Evolutionary conservation across 1,284 basidiomycete genomes (phyloP).

Genomic region (Taiwanofungus camphoratus): DNA sequence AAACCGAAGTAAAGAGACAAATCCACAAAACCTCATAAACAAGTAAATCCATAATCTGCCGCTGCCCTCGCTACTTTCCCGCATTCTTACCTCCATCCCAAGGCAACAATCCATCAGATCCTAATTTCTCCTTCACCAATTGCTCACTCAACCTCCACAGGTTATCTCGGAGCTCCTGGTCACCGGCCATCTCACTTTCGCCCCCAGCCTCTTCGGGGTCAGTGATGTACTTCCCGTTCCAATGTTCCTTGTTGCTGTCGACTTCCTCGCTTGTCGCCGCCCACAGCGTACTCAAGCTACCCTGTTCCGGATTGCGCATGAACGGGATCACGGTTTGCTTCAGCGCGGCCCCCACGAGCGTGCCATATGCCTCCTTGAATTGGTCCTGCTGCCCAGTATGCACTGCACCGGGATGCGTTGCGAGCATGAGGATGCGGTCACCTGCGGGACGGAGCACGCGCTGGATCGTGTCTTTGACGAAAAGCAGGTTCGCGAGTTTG

Average conservation of each 20-base stretch:
- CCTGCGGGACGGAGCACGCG: constrained; percentile 29
- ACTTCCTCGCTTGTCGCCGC: constrained; percentile 33
- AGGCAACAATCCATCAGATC: constrained; percentile 27
- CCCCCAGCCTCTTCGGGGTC: constrained; percentile 31
- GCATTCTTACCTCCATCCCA: constrained; percentile 32
- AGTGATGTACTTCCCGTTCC: constrained; percentile 35
- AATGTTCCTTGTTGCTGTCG: constrained; percentile 26
- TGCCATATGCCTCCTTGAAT: constrained; percentile 35
- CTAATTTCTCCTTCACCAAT: constrained; percentile 30
- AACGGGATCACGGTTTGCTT: constrained; percentile 30
- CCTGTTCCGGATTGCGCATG: constrained; percentile 33
- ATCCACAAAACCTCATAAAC: too few species aligned
- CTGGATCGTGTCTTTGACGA: constrained; percentile 34
- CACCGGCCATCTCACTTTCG: constrained; percentile 31
- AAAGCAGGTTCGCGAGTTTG: constrained; percentile 40
- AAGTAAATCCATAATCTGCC: too few species aligned
- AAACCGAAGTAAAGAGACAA: too few species aligned
- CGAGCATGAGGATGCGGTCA: constrained; percentile 32
- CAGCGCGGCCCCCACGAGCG: constrained; percentile 28
- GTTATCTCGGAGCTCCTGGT: constrained; percentile 32
- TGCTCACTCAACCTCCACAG: constrained; percentile 34
- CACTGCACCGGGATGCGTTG: constrained; percentile 37
- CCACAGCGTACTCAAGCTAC: constrained; percentile 29
- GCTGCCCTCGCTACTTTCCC: too few species aligned
- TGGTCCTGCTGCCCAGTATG: constrained; percentile 40